Base-by-base conservation (phyloP, 2,329 filamentous ascomycete species). In the Monosporascus sp. region DNA sequence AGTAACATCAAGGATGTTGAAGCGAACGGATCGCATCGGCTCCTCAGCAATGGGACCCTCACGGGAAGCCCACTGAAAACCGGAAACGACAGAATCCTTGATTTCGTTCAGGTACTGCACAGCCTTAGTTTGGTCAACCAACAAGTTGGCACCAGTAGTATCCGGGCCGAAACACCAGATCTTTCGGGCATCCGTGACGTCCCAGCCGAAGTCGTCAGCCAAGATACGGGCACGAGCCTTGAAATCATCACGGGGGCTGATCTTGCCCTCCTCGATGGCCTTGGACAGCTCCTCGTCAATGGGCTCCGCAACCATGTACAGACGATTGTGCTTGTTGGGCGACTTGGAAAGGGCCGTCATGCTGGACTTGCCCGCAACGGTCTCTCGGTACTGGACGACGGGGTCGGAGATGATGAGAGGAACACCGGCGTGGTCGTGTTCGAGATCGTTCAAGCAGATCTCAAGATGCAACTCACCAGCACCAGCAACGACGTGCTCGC, bases 311-410 rank as follows among this genome's bases (percentile, higher is more conserved):
- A 83, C 84, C 79, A 99, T 86, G 83, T 97, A 99, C 57, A 99
- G 84, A 91, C 94, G 93, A 85, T 99, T 99, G 89, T 99, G 94
- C 90, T 99, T 99, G 89, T 99, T 99, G 81, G 94, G 94, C 48
- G 94, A 99, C 84, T 99, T 99, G 77, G 94, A 97, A 70, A 99
- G 83, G 65, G 94, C 94, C 70, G 90, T 95, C 70, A 97, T 97
- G 84, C 86, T 90, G 52, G 94, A 97, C 72, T 85, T 85, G 69
- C 62, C 82, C 65, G 77, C 76, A 70, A 99, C 93, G 61, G 93
- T 96, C 86, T 99, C 94, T 85, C 94, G 92, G 87, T 96, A 99
- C 74, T 90, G 85, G 71, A 97, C 94, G 73, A 99, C 94, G 63
- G 94, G 94, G 82, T 97, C 94, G 71, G 92, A 97, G 77, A 99